Evolutionary conservation across 1,284 basidiomycete species (phyloP), one percentile per base, ranked within the genome.

Genomic region (Rhodotorula sp.): DNA sequence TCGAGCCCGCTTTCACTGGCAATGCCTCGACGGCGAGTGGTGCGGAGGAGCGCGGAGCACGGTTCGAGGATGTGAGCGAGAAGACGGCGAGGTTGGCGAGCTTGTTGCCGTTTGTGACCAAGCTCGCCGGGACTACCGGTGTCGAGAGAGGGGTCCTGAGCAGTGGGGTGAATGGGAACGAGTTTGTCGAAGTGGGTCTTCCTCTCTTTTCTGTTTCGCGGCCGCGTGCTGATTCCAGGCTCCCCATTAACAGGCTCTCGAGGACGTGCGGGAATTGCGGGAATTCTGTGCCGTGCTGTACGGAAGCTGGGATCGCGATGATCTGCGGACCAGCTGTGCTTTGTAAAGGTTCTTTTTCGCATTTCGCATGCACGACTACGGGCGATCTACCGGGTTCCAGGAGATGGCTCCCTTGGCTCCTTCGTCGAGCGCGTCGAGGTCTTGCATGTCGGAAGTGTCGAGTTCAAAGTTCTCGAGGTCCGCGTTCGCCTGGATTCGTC

Each of bases 121-220:
- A 56, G 54, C 54, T 56, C 16, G 54, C 54, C 14, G 54, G 54
- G n/a, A 56, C 54, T 14, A 56, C 54, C 14, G 74, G 75, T 88
- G 43, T 4, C 59, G 89, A 90, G 49, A 80, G 92, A 65, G 86
- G 88, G 68, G 87, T 87, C 15, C 80, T 90, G 59, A 91, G 92
- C 31, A 49, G 60, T 5, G 64, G 61, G 3, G 54, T 57, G 8
- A 64, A 65, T 16, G 66, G 66, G 5, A 94, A 92, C 81, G 90
- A 91, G 80, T 84, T 93, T 77, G 86, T 93, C 39, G 91, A 94
- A 82, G 91, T 91, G 80, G 80, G 90, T 79, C 6, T 15, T 5
- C 23, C 23, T 64, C 23, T 26, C 31, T 10, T 23, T 51, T 23
- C 49, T 51, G 20, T 12, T 14, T 15, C 54, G 6, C 5, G 23